A percentile compares a stretch with the other conserved stretches of the same genome.
Evolutionary conservation across 2,329 filamentous ascomycete species (phyloP).

Genomic region (Podosphaera fusca): DNA sequence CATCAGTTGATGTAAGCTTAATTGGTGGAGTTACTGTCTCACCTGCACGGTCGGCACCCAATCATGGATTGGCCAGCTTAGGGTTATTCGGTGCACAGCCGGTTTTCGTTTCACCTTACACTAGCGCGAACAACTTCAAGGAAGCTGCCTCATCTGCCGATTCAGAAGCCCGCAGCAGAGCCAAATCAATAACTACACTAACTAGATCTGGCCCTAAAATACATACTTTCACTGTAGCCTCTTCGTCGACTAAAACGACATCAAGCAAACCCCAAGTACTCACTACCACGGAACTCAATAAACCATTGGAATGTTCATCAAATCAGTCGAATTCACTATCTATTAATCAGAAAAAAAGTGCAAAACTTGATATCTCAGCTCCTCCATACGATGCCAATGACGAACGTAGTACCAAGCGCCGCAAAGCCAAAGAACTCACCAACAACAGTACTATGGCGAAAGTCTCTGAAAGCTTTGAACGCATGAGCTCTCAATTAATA

Average conservation of each 20-base stretch:
- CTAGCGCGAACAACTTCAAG: conserved; percentile 9
- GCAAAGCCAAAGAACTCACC: conserved; percentile 11
- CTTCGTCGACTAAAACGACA: conserved; percentile 3
- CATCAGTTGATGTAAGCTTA: conserved; percentile 16
- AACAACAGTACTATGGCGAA: conserved; percentile 4
- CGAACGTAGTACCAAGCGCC: conserved; percentile 8
- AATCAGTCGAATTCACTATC: background rate
- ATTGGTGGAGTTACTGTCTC: conserved; percentile 5
- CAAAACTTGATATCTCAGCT: background rate
- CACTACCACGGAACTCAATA: background rate
- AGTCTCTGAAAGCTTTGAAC: conserved; percentile 12
- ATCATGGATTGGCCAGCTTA: conserved; percentile 3
- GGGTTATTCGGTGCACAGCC: conserved; percentile 3
- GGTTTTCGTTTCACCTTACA: conserved; percentile 7
- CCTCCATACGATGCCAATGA: conserved; percentile 8
- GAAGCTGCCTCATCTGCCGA: conserved; percentile 10
- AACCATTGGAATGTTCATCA: background rate
- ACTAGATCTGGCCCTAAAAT: conserved; percentile 8
- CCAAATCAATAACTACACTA: conserved; percentile 11
- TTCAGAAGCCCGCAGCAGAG: conserved; percentile 8
- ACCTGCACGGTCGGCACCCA: background rate
- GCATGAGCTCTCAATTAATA: conserved; percentile 2
- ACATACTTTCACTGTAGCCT: conserved; percentile 3
- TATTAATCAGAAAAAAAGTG: background rate
- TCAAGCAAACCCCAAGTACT: background rate